Evolutionary conservation across 2,329 filamentous ascomycete species (phyloP).

Genomic region (Peltaster fructicola): DNA sequence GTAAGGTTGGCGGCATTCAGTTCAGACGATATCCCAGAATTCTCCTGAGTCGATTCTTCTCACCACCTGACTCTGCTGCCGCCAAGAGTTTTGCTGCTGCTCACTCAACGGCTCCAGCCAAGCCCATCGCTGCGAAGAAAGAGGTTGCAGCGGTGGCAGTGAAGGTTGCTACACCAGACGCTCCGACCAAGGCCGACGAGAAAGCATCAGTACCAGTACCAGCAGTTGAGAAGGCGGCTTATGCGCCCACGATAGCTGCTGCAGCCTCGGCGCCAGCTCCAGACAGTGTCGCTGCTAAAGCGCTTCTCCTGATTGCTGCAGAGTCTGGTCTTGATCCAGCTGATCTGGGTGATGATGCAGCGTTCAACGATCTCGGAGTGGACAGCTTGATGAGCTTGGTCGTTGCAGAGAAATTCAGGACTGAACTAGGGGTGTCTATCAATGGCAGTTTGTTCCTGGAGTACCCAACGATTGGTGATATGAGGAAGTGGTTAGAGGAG

Average conservation of each 20-base stretch:
- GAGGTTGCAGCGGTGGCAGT: neutral
- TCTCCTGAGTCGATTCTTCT: constrained; percentile 25
- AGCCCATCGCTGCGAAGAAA: no score
- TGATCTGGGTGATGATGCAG: constrained; percentile 11
- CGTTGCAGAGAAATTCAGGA: constrained; percentile 18
- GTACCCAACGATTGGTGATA: constrained; percentile 10
- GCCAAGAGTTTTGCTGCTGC: no score
- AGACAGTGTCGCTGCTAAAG: constrained; percentile 5
- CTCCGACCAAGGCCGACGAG: neutral
- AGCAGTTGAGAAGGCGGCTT: neutral
- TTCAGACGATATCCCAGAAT: constrained; percentile 23
- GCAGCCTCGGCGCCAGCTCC: constrained; percentile 19
- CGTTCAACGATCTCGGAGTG: constrained; percentile 18
- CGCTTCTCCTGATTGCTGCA: constrained; percentile 13
- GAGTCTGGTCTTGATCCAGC: constrained; percentile 13
- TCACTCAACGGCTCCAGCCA: no score
- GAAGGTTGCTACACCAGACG: neutral
- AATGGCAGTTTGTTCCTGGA: constrained; percentile 11
- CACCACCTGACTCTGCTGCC: constrained; percentile 6
- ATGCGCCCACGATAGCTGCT: neutral
- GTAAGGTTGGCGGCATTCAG: constrained; percentile 9
- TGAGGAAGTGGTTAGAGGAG: constrained; percentile 6
- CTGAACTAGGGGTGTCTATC: constrained; percentile 17
- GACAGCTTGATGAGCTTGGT: constrained; percentile 22
- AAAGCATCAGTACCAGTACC: neutral